phyloP scores from a whole-genome alignment of 164 flowering plant genomes.

The Vitis rupestris region DNA sequence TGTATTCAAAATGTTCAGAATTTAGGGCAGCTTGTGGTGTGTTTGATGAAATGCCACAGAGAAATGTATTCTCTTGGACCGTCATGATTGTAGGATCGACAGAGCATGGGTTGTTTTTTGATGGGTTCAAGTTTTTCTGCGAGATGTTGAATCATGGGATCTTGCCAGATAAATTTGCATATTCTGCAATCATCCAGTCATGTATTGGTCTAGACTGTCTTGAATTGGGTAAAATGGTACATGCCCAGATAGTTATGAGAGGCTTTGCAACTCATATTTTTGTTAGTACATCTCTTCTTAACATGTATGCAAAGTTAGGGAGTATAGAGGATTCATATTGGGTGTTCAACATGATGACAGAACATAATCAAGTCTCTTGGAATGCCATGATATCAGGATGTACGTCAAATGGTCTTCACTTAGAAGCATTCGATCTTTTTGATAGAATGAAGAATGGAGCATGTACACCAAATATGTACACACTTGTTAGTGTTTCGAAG shows the following conservation, averaged over 20 bases:
- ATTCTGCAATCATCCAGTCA: conserved; percentile 42
- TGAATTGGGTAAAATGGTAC: conserved; percentile 51
- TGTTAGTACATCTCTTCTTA: conserved; percentile 52
- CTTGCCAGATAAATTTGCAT: conserved; percentile 45
- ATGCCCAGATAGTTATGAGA: conserved; percentile 39
- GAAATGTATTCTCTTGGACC: conserved; percentile 63
- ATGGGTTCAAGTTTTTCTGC: conserved; percentile 39
- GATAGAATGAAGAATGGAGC: conserved; percentile 44
- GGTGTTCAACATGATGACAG: conserved; percentile 40
- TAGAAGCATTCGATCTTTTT: conserved; percentile 44
- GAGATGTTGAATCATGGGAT: conserved; percentile 41
- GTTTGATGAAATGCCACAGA: conserved; percentile 42
- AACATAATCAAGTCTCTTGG: conserved; percentile 52
- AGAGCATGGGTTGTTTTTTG: conserved; percentile 34
- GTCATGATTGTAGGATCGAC: conserved; percentile 58
- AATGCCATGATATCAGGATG: conserved; percentile 62
- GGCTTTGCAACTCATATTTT: conserved; percentile 38
- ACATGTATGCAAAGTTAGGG: conserved; percentile 62
- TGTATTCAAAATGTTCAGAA: conserved; percentile 50
- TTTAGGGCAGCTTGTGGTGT: conserved; percentile 30
- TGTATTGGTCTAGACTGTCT: conserved; percentile 46
- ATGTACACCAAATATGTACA: conserved; percentile 36
- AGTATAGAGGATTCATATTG: conserved; percentile 36
- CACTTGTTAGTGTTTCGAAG: conserved; percentile 51
- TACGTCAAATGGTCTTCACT: conserved; percentile 35